Base-by-base conservation (phyloP, 176 grass and related monocot species). In the Miscanthus lutarioriparius region DNA sequence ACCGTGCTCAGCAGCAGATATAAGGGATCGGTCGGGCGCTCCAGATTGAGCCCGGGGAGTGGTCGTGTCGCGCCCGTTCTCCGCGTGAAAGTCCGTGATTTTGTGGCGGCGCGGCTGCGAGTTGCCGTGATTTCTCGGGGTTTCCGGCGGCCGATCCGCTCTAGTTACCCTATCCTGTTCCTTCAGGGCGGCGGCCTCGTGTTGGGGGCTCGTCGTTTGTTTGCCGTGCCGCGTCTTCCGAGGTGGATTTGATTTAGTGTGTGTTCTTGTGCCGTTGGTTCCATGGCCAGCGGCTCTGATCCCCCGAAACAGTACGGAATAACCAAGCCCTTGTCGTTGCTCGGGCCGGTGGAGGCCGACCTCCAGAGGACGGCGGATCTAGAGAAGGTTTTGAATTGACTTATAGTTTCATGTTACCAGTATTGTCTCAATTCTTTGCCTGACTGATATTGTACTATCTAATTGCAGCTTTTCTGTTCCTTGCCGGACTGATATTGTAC, bases 241-340 rank as follows among this genome's bases (percentile, higher is more conserved):
- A 26, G 58, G n/a, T 4, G 10, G 58, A 26, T 61, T 61, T 61
- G 49, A 54, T 49, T 20, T 19, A 17, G 14, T 27, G 58, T n/a
- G 14, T 27, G 58, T n/a, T 67, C 28, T 22, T 1, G 10, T 28
- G 69, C 10, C 68, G 37, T 35, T 68, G 48, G 47, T 19, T 43
- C 26, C 40, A 95, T 95, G 93, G 62, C 85, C 61, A 64, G 6
- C 43, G 76, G 14, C 66, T 78, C 83, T 47, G 79, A 79, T 30
- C 15, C 74, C 25, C 74, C 79, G 58, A 91, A 62, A 59, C 89
- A 94, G 75, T 91, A 88, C 27, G 94, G 89, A 25, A 91, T 93
- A 78, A 97, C 91, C 27, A 92, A 88, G 56, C 91, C 89, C 1
- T 75, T 96, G 64, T 99, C 96, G 19, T 33, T 86, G 64, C 81